phyloP scores from a whole-genome alignment of 495 filamentous ascomycete species.

The Aspergillus bridgeri region DNA sequence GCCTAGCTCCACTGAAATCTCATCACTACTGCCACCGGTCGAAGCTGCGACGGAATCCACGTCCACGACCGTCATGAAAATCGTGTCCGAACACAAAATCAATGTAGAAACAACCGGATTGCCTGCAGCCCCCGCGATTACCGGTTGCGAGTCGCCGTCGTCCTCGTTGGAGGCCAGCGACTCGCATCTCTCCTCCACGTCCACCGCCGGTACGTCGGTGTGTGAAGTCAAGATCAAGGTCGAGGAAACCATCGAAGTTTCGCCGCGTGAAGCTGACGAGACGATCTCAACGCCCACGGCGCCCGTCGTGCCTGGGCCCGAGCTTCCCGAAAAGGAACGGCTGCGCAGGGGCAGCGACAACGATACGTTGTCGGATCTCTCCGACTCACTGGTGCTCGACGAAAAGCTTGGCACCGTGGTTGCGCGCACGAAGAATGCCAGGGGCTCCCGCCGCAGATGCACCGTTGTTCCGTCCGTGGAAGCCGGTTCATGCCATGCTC shows the following conservation, averaged over 20 bases:
- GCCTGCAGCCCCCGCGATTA: constrained; percentile 4
- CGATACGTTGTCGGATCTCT: constrained; percentile 17
- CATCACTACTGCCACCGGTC: neutral
- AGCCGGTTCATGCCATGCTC: constrained; percentile 37
- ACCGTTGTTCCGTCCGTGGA: constrained; percentile 43
- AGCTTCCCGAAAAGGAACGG: constrained; percentile 6
- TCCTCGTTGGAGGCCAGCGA: constrained; percentile 28
- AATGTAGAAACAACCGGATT: neutral
- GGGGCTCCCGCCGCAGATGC: constrained; percentile 20
- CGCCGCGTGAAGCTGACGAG: constrained; percentile 4
- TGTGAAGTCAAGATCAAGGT: constrained; percentile 30
- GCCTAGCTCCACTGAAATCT: neutral
- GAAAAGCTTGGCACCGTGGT: constrained; percentile 17
- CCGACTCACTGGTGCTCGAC: constrained; percentile 26
- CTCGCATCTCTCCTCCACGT: constrained; percentile 37
- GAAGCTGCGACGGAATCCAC: constrained; percentile 5
- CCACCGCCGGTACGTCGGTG: constrained; percentile 38
- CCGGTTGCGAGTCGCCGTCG: constrained; percentile 30
- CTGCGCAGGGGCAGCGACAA: constrained; percentile 7
- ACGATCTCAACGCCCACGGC: constrained; percentile 11
- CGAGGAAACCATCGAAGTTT: constrained; percentile 19
- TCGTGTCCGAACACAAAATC: neutral
- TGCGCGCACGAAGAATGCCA: constrained; percentile 19
- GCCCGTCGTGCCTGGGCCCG: neutral
- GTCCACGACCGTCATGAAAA: neutral